These are phyloP conservation scores for Trichomonas gallinae DNA, from an alignment of 208 protist species.

Conservation along the genomic window DNA sequence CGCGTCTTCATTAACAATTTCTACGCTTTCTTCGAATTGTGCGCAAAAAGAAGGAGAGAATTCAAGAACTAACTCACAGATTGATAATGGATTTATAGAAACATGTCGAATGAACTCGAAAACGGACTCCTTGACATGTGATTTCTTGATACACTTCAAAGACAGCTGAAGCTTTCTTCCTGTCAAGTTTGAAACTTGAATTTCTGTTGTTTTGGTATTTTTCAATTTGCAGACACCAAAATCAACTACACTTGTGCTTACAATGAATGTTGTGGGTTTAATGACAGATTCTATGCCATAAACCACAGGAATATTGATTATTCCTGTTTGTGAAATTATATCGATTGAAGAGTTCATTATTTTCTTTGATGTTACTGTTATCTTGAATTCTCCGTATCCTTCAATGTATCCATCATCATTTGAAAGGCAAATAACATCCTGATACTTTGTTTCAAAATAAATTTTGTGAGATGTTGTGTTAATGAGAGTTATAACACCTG, in stretches of 20 bases:
- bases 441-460: background rate
- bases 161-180: background rate
- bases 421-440: background rate
- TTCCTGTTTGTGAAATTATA: background rate
- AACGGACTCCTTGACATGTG: background rate
- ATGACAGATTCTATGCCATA: background rate
- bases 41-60: background rate
- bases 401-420: background rate
- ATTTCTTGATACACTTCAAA: background rate
- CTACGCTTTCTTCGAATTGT: background rate
- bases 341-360: background rate
- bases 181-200: background rate
- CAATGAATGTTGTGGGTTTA: background rate
- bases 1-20: background rate
- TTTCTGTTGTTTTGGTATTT: background rate
- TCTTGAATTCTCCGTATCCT: background rate
- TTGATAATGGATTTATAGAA: background rate
- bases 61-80: background rate
- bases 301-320: background rate
- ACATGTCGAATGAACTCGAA: background rate
- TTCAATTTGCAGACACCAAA: background rate
- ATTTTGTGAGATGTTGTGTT: background rate
- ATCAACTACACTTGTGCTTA: background rate
- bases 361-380: background rate
- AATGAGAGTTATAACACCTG: background rate